Base-by-base conservation (phyloP, 495 filamentous ascomycete species). In the Choiromyces venosus region DNA sequence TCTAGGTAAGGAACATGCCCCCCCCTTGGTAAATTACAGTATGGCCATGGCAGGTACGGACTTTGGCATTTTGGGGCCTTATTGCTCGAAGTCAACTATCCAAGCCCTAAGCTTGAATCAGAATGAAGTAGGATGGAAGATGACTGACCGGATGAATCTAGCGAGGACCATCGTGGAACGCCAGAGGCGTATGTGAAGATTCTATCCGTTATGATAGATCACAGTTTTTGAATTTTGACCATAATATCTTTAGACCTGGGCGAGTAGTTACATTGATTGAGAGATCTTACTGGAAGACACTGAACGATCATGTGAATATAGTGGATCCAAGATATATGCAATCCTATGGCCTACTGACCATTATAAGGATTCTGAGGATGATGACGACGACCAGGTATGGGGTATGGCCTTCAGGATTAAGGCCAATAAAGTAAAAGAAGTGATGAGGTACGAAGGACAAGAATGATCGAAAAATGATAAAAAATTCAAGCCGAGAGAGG, bases 151-250 rank as follows among this genome's bases (percentile, higher is more conserved):
- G 37, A 14, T 33, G 76, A 78, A 40, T 65, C 66, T 74, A 93
- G 94, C 83, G 88, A 96, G 82, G 95, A 99, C 85, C 95, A 99
- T 82, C 91, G 95, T 71, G 95, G 95, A 65, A 98, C 96, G 0
- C 92, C 92, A 40, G 86, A 89, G 78, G 87, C 88, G 79, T 81
- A 74, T 44, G 79, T 73, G 56, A 61, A n/a, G 29, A 69, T 73
- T 65, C 38, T 33, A 67, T 38, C 36, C 67, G 65, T 40, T 65
- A 56, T 12, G n/a, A 37, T 37, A 35, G 35, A 37, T 14, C 37
- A 21, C 35, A 25, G 33, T 66, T 44, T 39, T 37, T 61, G 38
- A 46, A 35, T 44, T 18, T 65, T 61, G 52, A 61, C 52, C 52
- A 61, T 33, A 16, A 61, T 33, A 61, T 33, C 25, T 61, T 33